phyloP scores from a whole-genome alignment of 2,329 filamentous ascomycete genomes.

The Pestalotiopsis sp. region DNA sequence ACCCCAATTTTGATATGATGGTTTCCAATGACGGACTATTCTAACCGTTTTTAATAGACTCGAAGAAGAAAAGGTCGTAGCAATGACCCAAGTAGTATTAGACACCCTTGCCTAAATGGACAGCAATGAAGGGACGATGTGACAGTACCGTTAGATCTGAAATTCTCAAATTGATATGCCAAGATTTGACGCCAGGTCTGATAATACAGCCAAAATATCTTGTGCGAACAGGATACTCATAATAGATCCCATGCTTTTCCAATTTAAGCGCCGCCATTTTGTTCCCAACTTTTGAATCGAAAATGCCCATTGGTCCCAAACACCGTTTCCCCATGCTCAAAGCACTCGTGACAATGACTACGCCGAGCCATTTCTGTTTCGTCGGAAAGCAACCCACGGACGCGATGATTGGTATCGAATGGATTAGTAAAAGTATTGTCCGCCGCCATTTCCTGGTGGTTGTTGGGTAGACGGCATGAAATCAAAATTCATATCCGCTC shows the following conservation, averaged over 20 bases:
- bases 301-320: background rate
- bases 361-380: background rate
- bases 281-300: background rate
- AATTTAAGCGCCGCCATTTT: background rate
- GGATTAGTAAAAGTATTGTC: constrained; percentile 59
- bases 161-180: no score
- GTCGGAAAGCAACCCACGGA: background rate
- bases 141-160: no score
- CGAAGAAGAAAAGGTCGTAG: constrained; percentile 36
- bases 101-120: constrained; percentile 21
- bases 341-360: background rate
- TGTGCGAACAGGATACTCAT: background rate
- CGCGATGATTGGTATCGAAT: background rate
- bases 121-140: background rate
- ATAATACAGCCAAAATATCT: background rate
- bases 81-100: constrained; percentile 32
- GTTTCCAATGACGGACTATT: background rate
- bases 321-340: background rate
- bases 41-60: constrained; percentile 22
- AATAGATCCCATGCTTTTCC: background rate
- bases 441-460: constrained; percentile 56
- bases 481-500: constrained; percentile 63
- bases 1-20: background rate
- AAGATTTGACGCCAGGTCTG: no score
- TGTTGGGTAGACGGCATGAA: constrained; percentile 56